A percentile compares a stretch with the other conserved stretches of the same genome.
phyloP scores from a whole-genome alignment of 345 rosid genomes.

The Syzygium grande region DNA sequence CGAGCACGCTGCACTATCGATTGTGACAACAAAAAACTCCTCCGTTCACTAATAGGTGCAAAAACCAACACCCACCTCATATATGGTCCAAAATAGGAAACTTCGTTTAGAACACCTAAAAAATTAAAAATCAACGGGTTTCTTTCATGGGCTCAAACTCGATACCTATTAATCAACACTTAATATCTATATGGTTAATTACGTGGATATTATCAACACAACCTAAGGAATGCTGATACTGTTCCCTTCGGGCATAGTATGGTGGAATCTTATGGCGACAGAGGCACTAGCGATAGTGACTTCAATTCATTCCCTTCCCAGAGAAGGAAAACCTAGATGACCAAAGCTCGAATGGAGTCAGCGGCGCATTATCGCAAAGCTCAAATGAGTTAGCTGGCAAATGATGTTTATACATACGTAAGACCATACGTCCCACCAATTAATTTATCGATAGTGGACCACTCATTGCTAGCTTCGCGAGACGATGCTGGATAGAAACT shows the following conservation, averaged over 20 bases:
- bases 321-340: neutral
- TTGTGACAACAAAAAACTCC: neutral
- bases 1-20: accelerated
- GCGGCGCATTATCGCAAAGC: neutral
- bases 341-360: neutral
- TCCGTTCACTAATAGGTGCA: neutral
- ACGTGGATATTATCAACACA: neutral
- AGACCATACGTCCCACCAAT: neutral
- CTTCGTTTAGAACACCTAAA: neutral
- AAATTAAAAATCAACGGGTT: neutral
- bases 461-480: neutral
- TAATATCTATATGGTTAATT: neutral
- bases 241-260: neutral
- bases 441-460: neutral
- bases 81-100: neutral
- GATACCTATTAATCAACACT: neutral
- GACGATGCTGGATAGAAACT: neutral
- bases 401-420: neutral
- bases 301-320: neutral
- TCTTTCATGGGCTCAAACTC: neutral
- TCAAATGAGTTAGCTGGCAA: neutral
- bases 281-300: neutral
- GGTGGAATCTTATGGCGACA: neutral
- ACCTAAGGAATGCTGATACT: neutral
- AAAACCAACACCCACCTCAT: neutral